phyloP scores from a whole-genome alignment of 108 stramenopile genomes.

The Fistulifera pelliculosa region DNA sequence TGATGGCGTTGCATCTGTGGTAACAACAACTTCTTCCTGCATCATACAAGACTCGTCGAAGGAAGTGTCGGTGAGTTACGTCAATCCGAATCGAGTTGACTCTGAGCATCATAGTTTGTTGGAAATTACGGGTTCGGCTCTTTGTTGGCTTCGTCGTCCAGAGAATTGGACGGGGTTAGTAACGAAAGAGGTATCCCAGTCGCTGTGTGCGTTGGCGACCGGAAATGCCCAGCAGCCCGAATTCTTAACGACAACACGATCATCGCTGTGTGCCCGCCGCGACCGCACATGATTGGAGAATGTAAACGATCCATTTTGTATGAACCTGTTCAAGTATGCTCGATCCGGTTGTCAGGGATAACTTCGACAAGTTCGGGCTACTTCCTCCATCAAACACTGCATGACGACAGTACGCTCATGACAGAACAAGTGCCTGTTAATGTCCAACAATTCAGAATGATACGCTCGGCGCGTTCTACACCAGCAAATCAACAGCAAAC shows the following conservation, averaged over 20 bases:
- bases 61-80: background rate
- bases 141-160: background rate
- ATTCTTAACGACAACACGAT: slow-evolving; percentile 47
- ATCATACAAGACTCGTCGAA: background rate
- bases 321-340: background rate
- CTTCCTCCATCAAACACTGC: background rate
- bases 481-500: background rate
- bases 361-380: background rate
- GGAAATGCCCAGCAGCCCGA: slow-evolving; percentile 16
- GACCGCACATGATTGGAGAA: background rate
- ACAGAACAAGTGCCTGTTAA: background rate
- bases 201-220: slow-evolving; percentile 30
- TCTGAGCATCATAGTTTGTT: slow-evolving; percentile 32
- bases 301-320: background rate
- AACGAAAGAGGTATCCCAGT: background rate
- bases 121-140: slow-evolving; percentile 29
- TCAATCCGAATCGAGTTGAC: slow-evolving; percentile 10
- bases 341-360: background rate
- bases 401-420: background rate
- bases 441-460: background rate
- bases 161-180: background rate
- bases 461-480: no score
- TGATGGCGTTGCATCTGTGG: background rate
- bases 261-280: slow-evolving; percentile 49
- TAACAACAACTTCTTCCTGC: no score